Percentiles rank a stretch among this genome's conserved stretches.
Evolutionary conservation across 768 basidiomycete genomes (phyloP).

Genomic region (Clitopilus passeckerianus): DNA sequence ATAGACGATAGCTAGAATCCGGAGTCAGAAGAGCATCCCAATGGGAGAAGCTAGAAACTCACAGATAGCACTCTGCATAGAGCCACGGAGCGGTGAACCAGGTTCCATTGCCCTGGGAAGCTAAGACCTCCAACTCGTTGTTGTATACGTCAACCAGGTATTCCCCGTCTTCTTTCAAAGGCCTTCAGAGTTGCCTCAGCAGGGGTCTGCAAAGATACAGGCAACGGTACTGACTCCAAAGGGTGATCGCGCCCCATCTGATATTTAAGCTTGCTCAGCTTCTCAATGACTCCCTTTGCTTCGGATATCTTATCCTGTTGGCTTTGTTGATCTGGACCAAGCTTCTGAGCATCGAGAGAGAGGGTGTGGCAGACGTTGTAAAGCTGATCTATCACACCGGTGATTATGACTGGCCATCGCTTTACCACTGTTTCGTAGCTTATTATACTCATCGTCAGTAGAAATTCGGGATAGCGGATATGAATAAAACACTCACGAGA

Average conservation of each 20-base stretch:
- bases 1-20: slow-evolving; percentile 66
- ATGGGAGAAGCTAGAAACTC: slow-evolving; percentile 15
- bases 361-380: slow-evolving; percentile 65
- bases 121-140: slow-evolving; percentile 51
- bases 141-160: slow-evolving; percentile 74
- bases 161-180: slow-evolving; percentile 73
- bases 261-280: slow-evolving; percentile 77
- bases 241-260: slow-evolving; percentile 77
- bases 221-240: slow-evolving; percentile 47
- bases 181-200: slow-evolving; percentile 31
- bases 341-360: slow-evolving; percentile 30
- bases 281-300: slow-evolving; percentile 72
- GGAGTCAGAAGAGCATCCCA: no score
- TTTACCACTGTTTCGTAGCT: slow-evolving; percentile 78
- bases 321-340: slow-evolving; percentile 13
- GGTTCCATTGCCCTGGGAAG: slow-evolving; percentile 44
- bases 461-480: background rate
- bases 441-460: background rate
- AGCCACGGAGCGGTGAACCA: slow-evolving; percentile 97
- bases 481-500: slow-evolving; percentile 43
- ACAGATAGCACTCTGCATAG: slow-evolving; percentile 92
- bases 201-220: background rate
- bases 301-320: slow-evolving; percentile 54
- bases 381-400: slow-evolving; percentile 72
- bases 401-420: slow-evolving; percentile 84